A percentile compares a stretch with the other conserved stretches of the same genome.
Conservation (phyloP, 1,139 yeast genomes). For the Tardiomyces depauwii region DNA sequence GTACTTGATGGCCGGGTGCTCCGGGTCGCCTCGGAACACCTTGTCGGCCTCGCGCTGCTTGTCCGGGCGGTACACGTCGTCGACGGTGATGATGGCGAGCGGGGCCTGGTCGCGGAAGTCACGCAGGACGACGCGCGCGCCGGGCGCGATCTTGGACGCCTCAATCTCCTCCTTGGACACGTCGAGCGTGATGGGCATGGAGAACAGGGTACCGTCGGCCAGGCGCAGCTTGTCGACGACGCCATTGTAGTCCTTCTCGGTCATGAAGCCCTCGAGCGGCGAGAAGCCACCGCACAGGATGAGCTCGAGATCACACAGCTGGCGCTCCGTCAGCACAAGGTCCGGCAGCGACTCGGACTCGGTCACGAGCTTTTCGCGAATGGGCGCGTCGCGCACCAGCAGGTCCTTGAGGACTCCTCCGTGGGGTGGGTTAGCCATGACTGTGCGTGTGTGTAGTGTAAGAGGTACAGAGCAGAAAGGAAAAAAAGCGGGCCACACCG, state of each 20-base stretch:
- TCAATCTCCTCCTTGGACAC: conserved; percentile 46
- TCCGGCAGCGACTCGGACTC: conserved; percentile 48
- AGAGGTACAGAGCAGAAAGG: no score
- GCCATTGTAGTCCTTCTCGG: conserved; percentile 64
- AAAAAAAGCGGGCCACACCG: no score
- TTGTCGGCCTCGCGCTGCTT: conserved; percentile 68
- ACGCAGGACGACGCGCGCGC: conserved; percentile 59
- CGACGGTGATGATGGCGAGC: conserved; percentile 70
- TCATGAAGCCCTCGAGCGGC: conserved; percentile 79
- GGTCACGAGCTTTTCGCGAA: conserved; percentile 41
- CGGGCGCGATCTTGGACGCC: conserved; percentile 31
- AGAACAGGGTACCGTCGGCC: conserved; percentile 71
- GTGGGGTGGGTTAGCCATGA: conserved; percentile 71
- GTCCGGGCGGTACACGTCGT: conserved; percentile 72
- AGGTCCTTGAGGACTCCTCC: conserved; percentile 86
- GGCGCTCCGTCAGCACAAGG: conserved; percentile 67
- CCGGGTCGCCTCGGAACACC: conserved; percentile 95
- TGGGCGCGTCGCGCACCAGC: conserved; percentile 64
- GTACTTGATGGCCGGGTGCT: conserved; percentile 85
- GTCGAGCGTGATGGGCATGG: conserved; percentile 88
- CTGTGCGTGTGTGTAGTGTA: background rate
- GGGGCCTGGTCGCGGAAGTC: conserved; percentile 79
- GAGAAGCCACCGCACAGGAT: conserved; percentile 92
- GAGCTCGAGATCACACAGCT: conserved; percentile 85
- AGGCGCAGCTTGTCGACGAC: conserved; percentile 75